Percentiles rank a stretch among this genome's conserved stretches.
phyloP scores from a whole-genome alignment of 495 filamentous ascomycete species.

The Neurospora africana region DNA sequence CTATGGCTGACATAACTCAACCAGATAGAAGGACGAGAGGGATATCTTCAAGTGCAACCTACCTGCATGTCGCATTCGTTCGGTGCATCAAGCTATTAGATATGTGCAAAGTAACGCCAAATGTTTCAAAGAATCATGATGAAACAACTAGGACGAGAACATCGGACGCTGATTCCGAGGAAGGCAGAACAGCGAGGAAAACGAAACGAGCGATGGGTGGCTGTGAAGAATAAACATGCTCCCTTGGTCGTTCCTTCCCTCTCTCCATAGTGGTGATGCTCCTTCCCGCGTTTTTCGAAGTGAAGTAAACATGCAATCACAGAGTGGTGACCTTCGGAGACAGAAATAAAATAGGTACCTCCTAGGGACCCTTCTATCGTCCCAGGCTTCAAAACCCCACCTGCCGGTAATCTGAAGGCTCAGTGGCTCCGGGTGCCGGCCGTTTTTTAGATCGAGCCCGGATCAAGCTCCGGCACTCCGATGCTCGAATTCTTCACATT shows the following conservation, averaged over 20 bases:
- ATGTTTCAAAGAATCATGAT: background rate
- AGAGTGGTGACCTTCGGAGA: too few species aligned
- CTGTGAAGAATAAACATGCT: too few species aligned
- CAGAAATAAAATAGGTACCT: too few species aligned
- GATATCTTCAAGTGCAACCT: background rate
- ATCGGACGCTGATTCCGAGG: background rate
- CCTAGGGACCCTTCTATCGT: too few species aligned
- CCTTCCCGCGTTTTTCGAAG: too few species aligned
- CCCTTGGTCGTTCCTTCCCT: too few species aligned
- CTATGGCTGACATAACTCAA: background rate
- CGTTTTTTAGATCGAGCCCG: background rate
- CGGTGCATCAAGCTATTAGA: background rate
- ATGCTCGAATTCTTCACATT: background rate
- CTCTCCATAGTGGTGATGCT: too few species aligned
- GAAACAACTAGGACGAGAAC: background rate
- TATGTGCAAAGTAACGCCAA: background rate
- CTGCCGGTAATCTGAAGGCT: too few species aligned
- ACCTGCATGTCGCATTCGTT: background rate
- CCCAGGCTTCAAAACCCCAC: too few species aligned
- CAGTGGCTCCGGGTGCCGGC: background rate
- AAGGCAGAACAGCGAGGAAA: background rate
- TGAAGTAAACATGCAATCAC: too few species aligned
- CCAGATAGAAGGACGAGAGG: background rate
- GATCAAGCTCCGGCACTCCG: background rate
- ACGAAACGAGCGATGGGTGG: too few species aligned